Evolutionary conservation across 225 moss, liverwort and hornwort genomes (phyloP).

Genomic region (Physcomitrellopsis africana): DNA sequence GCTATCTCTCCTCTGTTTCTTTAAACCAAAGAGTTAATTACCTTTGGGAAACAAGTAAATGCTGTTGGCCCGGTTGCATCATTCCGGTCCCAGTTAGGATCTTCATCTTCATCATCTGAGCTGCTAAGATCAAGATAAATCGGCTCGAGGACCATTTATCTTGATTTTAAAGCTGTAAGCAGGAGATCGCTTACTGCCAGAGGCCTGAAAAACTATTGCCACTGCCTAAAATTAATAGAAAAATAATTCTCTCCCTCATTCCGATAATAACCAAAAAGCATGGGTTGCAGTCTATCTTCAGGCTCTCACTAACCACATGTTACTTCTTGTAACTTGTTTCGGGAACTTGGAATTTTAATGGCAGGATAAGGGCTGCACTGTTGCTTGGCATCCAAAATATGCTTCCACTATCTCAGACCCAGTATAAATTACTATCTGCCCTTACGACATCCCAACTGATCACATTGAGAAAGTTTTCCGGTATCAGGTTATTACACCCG

Average conservation of each 20-base stretch:
- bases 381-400: not conserved
- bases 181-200: not conserved
- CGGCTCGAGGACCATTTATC: conserved; percentile 40
- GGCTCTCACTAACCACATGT: not conserved
- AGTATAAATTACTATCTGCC: no score
- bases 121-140: conserved; percentile 50
- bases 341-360: not conserved
- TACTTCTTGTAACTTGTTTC: not conserved
- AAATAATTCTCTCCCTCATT: conserved; percentile 17
- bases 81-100: not conserved
- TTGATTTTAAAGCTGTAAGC: conserved; percentile 20
- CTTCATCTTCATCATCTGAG: conserved; percentile 46
- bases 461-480: no score
- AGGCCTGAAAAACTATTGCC: conserved; percentile 10
- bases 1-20: no score
- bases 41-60: conserved; percentile 42
- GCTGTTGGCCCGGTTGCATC: conserved; percentile 11
- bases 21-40: conserved; percentile 1
- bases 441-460: no score
- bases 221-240: conserved; percentile 1
- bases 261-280: not conserved
- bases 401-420: not conserved
- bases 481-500: no score
- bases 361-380: not conserved
- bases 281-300: not conserved